A percentile compares a stretch with the other conserved stretches of the same genome.
phyloP scores from a whole-genome alignment of 2,329 filamentous ascomycete genomes.

The Ophiobolus disseminans region DNA sequence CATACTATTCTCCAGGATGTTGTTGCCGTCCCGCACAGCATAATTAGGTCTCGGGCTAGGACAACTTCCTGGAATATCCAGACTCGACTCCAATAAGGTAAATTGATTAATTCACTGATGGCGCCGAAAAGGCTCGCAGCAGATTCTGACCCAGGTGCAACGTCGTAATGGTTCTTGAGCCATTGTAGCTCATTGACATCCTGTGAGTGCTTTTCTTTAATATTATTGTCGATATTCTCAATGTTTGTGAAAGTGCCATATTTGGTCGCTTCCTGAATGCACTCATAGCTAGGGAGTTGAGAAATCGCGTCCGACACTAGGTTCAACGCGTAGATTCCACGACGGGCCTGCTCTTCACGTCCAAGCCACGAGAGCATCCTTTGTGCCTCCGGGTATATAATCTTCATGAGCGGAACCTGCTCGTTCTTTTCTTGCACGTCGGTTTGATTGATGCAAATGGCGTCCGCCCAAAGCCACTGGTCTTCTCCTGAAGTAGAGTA shows the following conservation, averaged over 20 bases:
- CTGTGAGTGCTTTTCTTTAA: neutral
- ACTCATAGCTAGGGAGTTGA: neutral
- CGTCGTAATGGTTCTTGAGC: neutral
- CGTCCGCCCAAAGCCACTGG: no score
- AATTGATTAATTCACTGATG: neutral
- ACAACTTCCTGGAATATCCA: neutral
- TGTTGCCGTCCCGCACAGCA: neutral
- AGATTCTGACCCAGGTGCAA: no score
- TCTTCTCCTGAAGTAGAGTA: neutral
- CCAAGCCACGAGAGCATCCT: neutral
- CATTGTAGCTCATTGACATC: neutral
- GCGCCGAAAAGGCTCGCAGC: neutral
- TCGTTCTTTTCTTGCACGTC: neutral
- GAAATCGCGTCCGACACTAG: neutral
- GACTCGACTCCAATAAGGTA: neutral
- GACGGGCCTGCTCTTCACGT: neutral
- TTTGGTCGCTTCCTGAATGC: neutral
- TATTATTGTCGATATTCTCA: neutral
- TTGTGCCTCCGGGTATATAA: neutral
- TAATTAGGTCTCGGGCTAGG: neutral
- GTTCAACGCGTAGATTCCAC: neutral
- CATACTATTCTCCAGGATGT: neutral
- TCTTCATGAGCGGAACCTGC: neutral
- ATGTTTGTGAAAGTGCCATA: neutral
- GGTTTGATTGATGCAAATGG: no score